These are phyloP conservation scores for Clitocybe nebularis DNA, from an alignment of 1,284 basidiomycete species.

Conservation along the genomic window DNA sequence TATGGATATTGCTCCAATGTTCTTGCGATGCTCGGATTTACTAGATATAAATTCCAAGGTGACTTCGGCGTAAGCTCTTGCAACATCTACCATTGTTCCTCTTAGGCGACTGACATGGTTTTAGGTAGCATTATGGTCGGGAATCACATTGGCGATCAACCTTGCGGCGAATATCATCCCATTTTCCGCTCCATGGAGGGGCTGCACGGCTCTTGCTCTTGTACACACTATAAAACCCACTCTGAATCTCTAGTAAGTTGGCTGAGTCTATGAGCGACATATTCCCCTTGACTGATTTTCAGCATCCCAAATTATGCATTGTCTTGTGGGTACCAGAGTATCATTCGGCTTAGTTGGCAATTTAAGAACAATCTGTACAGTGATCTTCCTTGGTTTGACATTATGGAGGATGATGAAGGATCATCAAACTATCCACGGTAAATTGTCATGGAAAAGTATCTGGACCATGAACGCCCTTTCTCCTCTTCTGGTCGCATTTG, in stretches of 20 bases:
- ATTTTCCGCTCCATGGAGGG: background rate
- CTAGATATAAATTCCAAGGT: too few species aligned
- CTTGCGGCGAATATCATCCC: background rate
- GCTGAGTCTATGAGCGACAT: background rate
- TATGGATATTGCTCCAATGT: too few species aligned
- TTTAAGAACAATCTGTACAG: background rate
- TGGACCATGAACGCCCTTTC: background rate
- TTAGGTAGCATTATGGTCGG: background rate
- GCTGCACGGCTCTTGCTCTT: background rate
- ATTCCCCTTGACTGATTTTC: background rate
- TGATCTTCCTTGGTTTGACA: background rate
- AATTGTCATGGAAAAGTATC: background rate
- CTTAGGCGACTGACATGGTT: too few species aligned
- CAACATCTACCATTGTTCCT: too few species aligned
- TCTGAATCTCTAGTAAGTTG: background rate
- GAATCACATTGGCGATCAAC: background rate
- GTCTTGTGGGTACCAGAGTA: background rate
- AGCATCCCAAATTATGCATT: background rate
- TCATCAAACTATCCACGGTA: background rate
- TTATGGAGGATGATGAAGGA: background rate
- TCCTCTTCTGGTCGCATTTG: background rate
- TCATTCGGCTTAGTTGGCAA: background rate
- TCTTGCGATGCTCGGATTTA: too few species aligned
- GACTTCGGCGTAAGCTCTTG: too few species aligned
- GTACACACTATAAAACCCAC: background rate